A percentile compares a stretch with the other conserved stretches of the same genome.
Conservation (phyloP, 768 basidiomycete species). For the Floccularia luteovirens region DNA sequence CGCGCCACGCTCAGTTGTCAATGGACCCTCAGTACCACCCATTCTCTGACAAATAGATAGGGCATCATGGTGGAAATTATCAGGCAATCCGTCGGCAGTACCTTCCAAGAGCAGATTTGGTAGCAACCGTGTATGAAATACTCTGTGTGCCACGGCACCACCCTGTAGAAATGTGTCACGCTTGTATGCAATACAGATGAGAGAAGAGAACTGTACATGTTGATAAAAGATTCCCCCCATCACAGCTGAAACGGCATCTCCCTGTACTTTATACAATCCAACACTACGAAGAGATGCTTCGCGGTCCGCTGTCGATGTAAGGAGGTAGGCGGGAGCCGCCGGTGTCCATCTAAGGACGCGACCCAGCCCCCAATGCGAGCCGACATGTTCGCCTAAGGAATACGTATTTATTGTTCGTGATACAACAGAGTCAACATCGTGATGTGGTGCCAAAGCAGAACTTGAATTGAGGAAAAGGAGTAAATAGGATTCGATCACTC, state of each 20-base stretch:
- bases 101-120: conserved; percentile 31
- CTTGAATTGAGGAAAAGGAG: conserved; percentile 62
- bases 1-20: too few species aligned
- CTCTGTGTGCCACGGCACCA: conserved; percentile 35
- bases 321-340: conserved; percentile 31
- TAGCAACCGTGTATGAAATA: conserved; percentile 43
- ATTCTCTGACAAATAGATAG: neutral
- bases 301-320: conserved; percentile 18
- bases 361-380: conserved; percentile 67
- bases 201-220: conserved; percentile 47
- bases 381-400: conserved; percentile 66
- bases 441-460: conserved; percentile 32
- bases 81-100: neutral
- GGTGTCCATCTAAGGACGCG: conserved; percentile 73
- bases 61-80: neutral
- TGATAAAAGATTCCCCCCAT: conserved; percentile 75
- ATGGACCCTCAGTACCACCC: too few species aligned
- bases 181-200: neutral
- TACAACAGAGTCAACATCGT: conserved; percentile 53
- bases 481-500: conserved; percentile 71
- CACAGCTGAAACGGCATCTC: conserved; percentile 69
- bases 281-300: conserved; percentile 39
- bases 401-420: conserved; percentile 61
- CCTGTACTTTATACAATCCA: conserved; percentile 73
- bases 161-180: conserved; percentile 24